phyloP scores from a whole-genome alignment of 331 rosid genomes.

The Quercus phellos region DNA sequence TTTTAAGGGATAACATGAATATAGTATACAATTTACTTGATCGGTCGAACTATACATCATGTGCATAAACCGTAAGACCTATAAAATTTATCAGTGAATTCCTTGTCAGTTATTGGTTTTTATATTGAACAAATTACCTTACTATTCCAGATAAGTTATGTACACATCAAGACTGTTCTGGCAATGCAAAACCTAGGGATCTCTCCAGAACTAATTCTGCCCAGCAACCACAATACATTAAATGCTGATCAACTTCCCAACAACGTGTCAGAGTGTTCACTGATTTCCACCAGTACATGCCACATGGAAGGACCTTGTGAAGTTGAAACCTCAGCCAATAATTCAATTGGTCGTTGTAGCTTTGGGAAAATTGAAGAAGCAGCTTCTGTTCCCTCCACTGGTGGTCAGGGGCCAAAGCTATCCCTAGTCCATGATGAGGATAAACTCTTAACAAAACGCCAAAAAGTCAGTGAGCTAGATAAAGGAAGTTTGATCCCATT shows the following conservation, averaged over 20 bases:
- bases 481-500: constrained; percentile 24
- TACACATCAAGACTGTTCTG: constrained; percentile 61
- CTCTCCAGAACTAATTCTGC: constrained; percentile 30
- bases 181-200: constrained; percentile 49
- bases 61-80: neutral
- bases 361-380: constrained; percentile 17
- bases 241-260: constrained; percentile 27
- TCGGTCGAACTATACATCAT: neutral
- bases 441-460: constrained; percentile 43
- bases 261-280: constrained; percentile 21
- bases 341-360: neutral
- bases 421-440: constrained; percentile 23
- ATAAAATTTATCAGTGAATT: constrained; percentile 2
- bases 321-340: constrained; percentile 13
- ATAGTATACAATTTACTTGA: neutral
- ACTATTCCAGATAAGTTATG: constrained; percentile 55
- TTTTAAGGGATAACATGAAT: neutral
- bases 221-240: constrained; percentile 10
- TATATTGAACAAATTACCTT: constrained; percentile 18
- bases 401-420: constrained; percentile 23
- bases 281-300: constrained; percentile 15
- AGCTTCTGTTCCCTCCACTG: constrained; percentile 26
- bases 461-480: constrained; percentile 32
- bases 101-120: constrained; percentile 13
- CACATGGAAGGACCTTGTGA: constrained; percentile 17